Evolutionary conservation across 192 early-diverging fungal genomes (phyloP).

Genomic region (Rhizophagus sp.): DNA sequence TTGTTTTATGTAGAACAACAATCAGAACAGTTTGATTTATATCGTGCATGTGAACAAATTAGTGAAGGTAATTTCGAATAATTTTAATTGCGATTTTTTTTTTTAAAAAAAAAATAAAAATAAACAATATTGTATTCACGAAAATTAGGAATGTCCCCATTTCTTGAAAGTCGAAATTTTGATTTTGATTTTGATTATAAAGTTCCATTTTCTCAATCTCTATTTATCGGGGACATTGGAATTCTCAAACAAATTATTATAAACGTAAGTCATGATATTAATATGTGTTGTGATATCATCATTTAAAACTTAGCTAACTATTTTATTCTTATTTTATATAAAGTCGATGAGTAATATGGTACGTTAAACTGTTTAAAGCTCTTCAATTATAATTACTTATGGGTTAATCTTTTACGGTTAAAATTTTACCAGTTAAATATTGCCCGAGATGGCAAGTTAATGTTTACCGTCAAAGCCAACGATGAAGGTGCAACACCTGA

Average conservation of each 20-base stretch:
- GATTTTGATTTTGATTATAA: background rate
- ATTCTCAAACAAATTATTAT: slow-evolving; percentile 6
- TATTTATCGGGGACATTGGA: background rate
- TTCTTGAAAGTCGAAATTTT: background rate
- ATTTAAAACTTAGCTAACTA: no score
- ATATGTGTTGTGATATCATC: no score
- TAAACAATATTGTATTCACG: background rate
- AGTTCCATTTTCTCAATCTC: background rate
- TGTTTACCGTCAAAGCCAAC: no score
- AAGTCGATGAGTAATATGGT: no score
- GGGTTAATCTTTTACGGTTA: no score
- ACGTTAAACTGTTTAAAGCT: no score
- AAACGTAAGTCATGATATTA: background rate
- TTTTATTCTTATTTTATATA: no score
- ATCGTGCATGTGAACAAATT: background rate
- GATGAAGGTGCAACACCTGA: no score
- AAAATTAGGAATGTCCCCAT: background rate
- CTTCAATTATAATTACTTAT: no score
- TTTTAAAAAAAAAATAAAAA: no score
- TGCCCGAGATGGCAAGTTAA: no score
- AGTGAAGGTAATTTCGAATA: background rate
- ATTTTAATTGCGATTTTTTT: background rate
- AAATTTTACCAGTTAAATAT: no score
- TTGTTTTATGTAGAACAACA: background rate
- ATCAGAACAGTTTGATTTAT: background rate